Evolutionary conservation across 2,329 filamentous ascomycete species (phyloP), one percentile per base, ranked within the genome.

Genomic region (Microascus cirrosus): DNA sequence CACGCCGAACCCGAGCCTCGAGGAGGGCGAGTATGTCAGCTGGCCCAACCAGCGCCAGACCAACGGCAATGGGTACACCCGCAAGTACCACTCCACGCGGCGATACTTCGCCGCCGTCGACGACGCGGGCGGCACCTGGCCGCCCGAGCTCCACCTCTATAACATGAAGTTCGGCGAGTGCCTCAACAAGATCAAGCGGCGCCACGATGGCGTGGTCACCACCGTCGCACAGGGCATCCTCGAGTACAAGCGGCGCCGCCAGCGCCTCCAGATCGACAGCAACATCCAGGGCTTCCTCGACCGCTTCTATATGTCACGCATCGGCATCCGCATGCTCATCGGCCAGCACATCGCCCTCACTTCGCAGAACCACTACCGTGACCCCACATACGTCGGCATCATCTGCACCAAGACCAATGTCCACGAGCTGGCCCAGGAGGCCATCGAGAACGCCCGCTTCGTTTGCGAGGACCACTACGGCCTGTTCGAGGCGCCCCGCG

Each of bases 341-440:
- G 94, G 94, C 57, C 94, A 99, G 72, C 94, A 99, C 77, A 96
- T 99, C 67, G 94, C 94, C 60, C 79, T 99, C 60, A 96, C 92
- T 6, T 93, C 97, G 71, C 92, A 97, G 74, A 89, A 86, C 66
- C 87, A 94, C 65, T 85, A 91, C 64, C 85, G 86, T 61, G 93
- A 97, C 71, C 90, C 91, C 42, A 89, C 90, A 61, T 97, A 99
- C 68, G 94, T 99, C 64, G 94, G 94, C 62, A 96, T 99, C 64
- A 99, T 99, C 68, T 99, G 94, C 77, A 99, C 94, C 60, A 96
- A 95, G 76, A 97, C 94, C 28, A 99, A 96, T 66, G 93, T 99
- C 45, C 85, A 85, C 59, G 94, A 99, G 65, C 83, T 99, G 54
- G 94, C 94, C 3, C 86, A 96, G 68, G 94, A 99, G 74, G 94